Conservation (phyloP, 148 eudicot genomes). For the Camellia lanceoleosa region DNA sequence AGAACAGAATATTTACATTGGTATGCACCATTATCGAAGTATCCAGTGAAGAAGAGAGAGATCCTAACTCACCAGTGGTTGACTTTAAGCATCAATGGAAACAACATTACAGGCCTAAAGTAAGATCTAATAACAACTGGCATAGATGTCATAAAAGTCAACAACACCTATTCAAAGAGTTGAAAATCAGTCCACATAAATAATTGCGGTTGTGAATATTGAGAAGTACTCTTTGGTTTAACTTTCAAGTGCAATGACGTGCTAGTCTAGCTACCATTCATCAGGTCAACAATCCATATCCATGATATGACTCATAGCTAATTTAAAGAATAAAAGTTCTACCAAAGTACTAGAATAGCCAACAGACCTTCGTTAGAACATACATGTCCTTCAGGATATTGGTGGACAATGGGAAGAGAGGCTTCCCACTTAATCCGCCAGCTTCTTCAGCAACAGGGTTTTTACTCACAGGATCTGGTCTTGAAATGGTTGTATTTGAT, state of each 20-base stretch:
- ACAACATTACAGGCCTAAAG: background rate
- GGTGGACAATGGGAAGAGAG: conserved; percentile 75
- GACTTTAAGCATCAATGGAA: background rate
- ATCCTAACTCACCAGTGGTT: background rate
- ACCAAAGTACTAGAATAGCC: background rate
- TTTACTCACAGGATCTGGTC: conserved; percentile 64
- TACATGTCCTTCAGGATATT: conserved; percentile 85
- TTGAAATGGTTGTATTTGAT: conserved; percentile 93
- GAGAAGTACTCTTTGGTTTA: background rate
- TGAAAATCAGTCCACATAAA: background rate
- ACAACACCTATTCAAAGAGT: background rate
- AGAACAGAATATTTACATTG: background rate
- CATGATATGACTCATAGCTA: background rate
- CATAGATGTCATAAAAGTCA: background rate
- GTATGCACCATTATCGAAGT: background rate
- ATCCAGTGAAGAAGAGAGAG: background rate
- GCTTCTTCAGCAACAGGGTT: conserved; percentile 64
- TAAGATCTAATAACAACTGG: background rate
- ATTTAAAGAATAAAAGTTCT: background rate
- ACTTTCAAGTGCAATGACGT: background rate
- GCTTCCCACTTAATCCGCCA: conserved; percentile 99
- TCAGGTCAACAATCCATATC: background rate
- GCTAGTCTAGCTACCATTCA: background rate
- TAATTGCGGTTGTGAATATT: background rate
- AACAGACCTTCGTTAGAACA: conserved; percentile 72